Evolutionary conservation across 371 early-diverging fungal species (phyloP).

Genomic region (Syncephalastrum monosporum): DNA sequence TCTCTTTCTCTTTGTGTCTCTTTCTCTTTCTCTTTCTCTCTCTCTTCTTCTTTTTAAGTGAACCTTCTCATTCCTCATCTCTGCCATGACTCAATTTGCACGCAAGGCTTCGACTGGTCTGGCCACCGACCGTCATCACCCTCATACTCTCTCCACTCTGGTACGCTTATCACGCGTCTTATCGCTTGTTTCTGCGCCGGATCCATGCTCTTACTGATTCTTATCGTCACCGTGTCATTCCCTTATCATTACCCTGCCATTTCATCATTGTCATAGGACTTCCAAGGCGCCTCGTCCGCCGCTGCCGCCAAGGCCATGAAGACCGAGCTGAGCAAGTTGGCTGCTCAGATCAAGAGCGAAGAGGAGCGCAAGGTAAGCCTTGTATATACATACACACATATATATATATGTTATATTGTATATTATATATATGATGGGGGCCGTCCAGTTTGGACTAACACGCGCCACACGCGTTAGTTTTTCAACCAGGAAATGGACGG

Average conservation of each 20-base stretch:
- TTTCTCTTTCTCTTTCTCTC: neutral
- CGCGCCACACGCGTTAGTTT: slow-evolving; percentile 9
- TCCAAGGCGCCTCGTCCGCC: slow-evolving; percentile 66
- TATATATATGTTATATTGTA: too few relatives aligned
- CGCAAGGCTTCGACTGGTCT: slow-evolving; percentile 35
- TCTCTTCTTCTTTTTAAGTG: slow-evolving; percentile 5
- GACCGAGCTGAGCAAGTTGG: slow-evolving; percentile 55
- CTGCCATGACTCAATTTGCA: slow-evolving; percentile 23
- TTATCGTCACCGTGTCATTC: neutral
- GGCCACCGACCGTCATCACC: slow-evolving; percentile 48
- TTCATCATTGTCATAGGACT: slow-evolving; percentile 38
- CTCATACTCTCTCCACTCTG: slow-evolving; percentile 60
- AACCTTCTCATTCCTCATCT: slow-evolving; percentile 8
- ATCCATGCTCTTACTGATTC: slow-evolving; percentile 1
- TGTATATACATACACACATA: too few relatives aligned
- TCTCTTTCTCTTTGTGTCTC: too few relatives aligned
- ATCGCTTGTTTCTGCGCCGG: neutral
- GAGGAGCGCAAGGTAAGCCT: slow-evolving; percentile 55
- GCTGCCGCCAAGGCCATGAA: slow-evolving; percentile 70
- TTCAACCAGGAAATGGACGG: slow-evolving; percentile 74
- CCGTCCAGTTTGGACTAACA: neutral
- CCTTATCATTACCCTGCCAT: neutral
- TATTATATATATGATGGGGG: neutral
- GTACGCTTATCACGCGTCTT: slow-evolving; percentile 27
- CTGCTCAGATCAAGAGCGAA: slow-evolving; percentile 49